Percentiles rank a stretch among this genome's conserved stretches.
Conservation (phyloP, 176 grass and related monocot genomes). For the Tuctoria greenei region DNA sequence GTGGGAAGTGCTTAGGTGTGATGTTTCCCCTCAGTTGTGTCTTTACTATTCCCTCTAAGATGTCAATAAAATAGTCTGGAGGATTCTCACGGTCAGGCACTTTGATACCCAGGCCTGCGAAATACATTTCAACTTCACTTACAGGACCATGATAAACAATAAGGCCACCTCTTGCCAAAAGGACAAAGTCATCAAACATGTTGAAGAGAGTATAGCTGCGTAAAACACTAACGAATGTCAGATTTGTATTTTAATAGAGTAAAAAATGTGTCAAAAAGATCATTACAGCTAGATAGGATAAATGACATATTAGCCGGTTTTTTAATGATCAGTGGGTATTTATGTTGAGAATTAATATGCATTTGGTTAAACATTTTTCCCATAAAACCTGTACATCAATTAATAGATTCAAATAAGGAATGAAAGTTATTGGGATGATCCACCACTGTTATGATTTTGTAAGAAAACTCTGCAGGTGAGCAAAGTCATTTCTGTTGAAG, state of each 20-base stretch:
- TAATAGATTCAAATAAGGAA: slow-evolving; percentile 22
- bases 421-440: background rate
- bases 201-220: slow-evolving; percentile 82
- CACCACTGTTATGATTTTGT: slow-evolving; percentile 13
- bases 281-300: slow-evolving; percentile 4
- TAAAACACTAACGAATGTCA: slow-evolving; percentile 29
- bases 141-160: slow-evolving; percentile 67
- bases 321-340: background rate
- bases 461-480: slow-evolving; percentile 13
- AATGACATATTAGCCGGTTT: background rate
- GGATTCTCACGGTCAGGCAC: slow-evolving; percentile 73
- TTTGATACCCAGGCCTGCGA: slow-evolving; percentile 57
- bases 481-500: slow-evolving; percentile 18
- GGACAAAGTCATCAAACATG: slow-evolving; percentile 78
- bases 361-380: slow-evolving; percentile 14
- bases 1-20: slow-evolving; percentile 54
- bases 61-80: slow-evolving; percentile 83
- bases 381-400: background rate
- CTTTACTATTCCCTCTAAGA: slow-evolving; percentile 67
- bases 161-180: slow-evolving; percentile 82
- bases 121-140: slow-evolving; percentile 64
- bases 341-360: background rate
- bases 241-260: slow-evolving; percentile 23
- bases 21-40: slow-evolving; percentile 40
- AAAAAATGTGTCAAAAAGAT: background rate